Evolutionary conservation across 202 grass and related monocot species (phyloP).

Genomic region (Bolboschoenoplectus hybrid): DNA sequence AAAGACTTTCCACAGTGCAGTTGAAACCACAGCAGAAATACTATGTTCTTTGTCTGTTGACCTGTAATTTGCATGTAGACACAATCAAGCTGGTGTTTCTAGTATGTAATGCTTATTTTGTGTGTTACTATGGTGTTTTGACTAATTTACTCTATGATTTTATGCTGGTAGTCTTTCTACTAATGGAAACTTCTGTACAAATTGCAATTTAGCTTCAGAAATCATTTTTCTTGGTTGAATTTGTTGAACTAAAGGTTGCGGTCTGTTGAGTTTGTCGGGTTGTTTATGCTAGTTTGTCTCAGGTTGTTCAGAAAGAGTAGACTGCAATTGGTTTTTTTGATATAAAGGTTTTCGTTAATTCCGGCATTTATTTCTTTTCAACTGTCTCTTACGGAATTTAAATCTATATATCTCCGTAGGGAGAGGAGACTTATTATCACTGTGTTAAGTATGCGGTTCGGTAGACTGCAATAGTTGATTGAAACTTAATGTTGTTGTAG

Average conservation of each 20-base stretch:
- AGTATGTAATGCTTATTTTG: background rate
- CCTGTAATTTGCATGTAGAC: background rate
- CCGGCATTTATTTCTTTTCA: no score
- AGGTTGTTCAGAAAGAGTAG: background rate
- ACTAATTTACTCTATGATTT: background rate
- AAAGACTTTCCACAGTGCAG: background rate
- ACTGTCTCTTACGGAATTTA: no score
- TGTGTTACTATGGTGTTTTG: background rate
- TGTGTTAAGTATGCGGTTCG: no score
- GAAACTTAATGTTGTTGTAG: background rate
- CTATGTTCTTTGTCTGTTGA: no score
- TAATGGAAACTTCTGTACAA: background rate
- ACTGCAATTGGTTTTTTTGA: no score
- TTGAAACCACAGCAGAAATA: background rate
- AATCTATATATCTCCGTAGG: no score
- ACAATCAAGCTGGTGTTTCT: background rate
- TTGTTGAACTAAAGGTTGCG: background rate
- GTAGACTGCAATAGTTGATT: background rate
- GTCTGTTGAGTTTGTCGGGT: background rate
- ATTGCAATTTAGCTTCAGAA: background rate
- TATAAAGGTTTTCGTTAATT: no score
- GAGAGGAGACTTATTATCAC: no score
- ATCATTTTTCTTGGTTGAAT: background rate
- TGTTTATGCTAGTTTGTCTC: no score
- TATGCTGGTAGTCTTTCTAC: background rate